These are phyloP conservation scores for Tephrocybe sp. DNA, from an alignment of 768 basidiomycete species.

Conservation along the genomic window DNA sequence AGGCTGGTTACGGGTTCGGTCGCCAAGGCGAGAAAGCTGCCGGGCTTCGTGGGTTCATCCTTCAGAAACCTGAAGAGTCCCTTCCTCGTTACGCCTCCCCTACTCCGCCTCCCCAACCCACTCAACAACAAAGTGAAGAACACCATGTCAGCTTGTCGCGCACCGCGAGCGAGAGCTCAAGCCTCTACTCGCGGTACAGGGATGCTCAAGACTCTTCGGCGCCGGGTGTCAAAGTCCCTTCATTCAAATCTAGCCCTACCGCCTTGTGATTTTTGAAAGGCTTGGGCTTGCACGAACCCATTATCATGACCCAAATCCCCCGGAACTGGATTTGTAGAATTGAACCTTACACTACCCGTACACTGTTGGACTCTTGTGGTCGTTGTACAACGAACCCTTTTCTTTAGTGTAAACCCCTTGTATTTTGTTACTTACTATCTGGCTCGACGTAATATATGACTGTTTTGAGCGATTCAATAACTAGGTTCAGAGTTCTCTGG, in stretches of 20 bases:
- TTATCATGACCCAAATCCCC: conserved; percentile 1
- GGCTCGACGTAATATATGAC: neutral
- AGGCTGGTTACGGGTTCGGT: conserved; percentile 71
- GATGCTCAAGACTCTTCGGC: conserved; percentile 21
- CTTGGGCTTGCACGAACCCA: neutral
- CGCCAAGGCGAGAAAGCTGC: conserved; percentile 79
- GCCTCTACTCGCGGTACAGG: conserved; percentile 34
- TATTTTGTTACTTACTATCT: neutral
- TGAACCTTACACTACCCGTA: neutral
- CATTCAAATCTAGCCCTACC: conserved; percentile 34
- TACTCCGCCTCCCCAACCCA: conserved; percentile 13
- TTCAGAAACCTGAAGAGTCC: conserved; percentile 57
- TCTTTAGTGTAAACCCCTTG: neutral
- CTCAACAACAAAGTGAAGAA: conserved; percentile 3
- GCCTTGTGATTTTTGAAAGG: conserved; percentile 20
- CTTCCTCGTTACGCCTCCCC: conserved; percentile 51
- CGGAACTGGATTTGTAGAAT: conserved; percentile 16
- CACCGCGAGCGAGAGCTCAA: conserved; percentile 27
- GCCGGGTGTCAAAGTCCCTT: conserved; percentile 11
- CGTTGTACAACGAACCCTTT: conserved; percentile 1
- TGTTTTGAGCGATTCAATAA: neutral
- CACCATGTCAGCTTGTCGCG: conserved; percentile 23
- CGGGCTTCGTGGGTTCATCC: conserved; percentile 60
- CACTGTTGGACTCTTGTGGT: conserved; percentile 2
- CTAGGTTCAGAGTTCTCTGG: no score